Conservation (phyloP, 805 yeast species). For the Ogataea wickerhamii region DNA sequence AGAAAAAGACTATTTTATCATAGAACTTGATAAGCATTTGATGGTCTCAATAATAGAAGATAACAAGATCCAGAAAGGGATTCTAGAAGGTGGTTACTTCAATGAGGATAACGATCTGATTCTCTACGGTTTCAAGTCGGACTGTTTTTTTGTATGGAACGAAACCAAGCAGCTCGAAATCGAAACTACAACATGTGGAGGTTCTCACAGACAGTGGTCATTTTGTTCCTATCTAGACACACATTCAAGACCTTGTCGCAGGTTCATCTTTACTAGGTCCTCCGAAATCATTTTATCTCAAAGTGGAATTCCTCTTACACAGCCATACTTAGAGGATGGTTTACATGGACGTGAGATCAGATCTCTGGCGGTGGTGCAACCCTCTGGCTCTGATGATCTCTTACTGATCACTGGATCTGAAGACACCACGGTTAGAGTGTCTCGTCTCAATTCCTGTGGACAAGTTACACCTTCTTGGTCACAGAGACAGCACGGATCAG, state of each 20-base stretch:
- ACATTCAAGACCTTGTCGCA: slow-evolving; percentile 26
- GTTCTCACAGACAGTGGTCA: slow-evolving; percentile 85
- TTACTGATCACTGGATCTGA: slow-evolving; percentile 79
- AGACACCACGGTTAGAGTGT: slow-evolving; percentile 75
- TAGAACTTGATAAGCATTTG: slow-evolving; percentile 23
- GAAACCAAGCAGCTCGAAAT: slow-evolving; percentile 73
- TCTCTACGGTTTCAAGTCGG: slow-evolving; percentile 80
- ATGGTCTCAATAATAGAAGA: slow-evolving; percentile 26
- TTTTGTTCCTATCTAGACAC: slow-evolving; percentile 29
- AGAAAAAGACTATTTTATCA: slow-evolving; percentile 60
- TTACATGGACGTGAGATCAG: slow-evolving; percentile 92
- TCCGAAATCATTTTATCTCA: slow-evolving; percentile 43
- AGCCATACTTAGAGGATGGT: slow-evolving; percentile 49
- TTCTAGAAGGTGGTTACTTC: slow-evolving; percentile 69
- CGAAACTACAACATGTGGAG: slow-evolving; percentile 76
- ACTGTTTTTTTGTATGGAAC: slow-evolving; percentile 75
- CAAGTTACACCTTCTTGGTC: slow-evolving; percentile 50
- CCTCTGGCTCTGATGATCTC: slow-evolving; percentile 29
- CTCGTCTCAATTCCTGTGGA: slow-evolving; percentile 41
- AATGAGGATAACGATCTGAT: slow-evolving; percentile 45
- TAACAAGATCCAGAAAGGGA: slow-evolving; percentile 70
- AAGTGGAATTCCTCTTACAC: slow-evolving; percentile 19
- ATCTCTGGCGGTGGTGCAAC: slow-evolving; percentile 50
- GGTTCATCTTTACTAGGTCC: slow-evolving; percentile 59
- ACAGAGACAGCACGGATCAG: slow-evolving; percentile 81